Conservation (phyloP, 1,284 basidiomycete species). For the Pseudozyma sp. region DNA sequence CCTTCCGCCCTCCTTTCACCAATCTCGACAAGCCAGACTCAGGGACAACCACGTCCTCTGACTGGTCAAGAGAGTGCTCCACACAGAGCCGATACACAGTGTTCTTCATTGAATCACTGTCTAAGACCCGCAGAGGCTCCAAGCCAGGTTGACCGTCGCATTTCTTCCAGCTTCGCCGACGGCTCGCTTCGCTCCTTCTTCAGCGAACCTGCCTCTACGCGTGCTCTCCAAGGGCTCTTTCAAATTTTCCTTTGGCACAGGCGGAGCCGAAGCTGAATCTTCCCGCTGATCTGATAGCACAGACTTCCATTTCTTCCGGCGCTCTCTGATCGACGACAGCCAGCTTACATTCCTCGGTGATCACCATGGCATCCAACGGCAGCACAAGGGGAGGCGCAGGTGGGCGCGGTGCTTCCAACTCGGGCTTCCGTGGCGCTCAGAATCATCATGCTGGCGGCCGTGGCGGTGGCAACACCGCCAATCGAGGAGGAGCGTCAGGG, state of each 20-base stretch:
- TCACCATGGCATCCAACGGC: conserved; percentile 43
- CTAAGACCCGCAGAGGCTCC: neutral
- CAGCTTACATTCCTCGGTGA: neutral
- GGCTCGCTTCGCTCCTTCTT: neutral
- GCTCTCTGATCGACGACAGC: neutral
- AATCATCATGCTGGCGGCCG: conserved; percentile 24
- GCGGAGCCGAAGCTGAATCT: too few relatives aligned
- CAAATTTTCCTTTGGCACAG: too few relatives aligned
- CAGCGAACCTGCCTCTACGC: too few relatives aligned
- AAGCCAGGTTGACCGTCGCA: neutral
- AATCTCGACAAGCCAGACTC: neutral
- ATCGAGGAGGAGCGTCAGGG: conserved; percentile 24
- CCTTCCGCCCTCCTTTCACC: neutral
- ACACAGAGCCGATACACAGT: conserved; percentile 3
- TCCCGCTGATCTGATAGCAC: too few relatives aligned
- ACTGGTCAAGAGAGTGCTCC: conserved; percentile 8
- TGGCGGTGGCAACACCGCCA: conserved; percentile 26
- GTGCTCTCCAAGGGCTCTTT: too few relatives aligned
- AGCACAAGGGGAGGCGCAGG: conserved; percentile 23
- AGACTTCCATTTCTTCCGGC: too few relatives aligned
- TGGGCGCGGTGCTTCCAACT: conserved; percentile 24
- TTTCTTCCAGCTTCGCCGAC: neutral
- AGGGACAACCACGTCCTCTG: conserved; percentile 7
- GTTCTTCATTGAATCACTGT: conserved; percentile 24
- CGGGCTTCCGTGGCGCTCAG: conserved; percentile 26